Evolutionary conservation across 108 stramenopile genomes (phyloP).

Genomic region (Cylindrotheca fusiformis): DNA sequence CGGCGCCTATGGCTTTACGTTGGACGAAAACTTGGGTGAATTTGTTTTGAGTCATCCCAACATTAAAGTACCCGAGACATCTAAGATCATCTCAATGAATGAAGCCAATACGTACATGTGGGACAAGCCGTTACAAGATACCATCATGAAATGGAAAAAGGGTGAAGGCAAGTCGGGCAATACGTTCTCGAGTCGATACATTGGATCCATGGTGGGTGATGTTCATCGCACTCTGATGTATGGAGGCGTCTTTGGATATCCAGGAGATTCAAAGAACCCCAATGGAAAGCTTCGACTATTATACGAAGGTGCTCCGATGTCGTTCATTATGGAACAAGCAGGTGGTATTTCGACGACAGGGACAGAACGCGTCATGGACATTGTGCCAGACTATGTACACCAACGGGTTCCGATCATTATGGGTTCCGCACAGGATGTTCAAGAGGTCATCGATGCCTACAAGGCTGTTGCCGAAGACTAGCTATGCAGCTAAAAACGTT

Average conservation of each 20-base stretch:
- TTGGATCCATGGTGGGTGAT: slow-evolving; percentile 98
- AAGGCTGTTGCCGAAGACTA: slow-evolving; percentile 2
- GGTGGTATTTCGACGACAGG: slow-evolving; percentile 86
- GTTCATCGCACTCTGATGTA: slow-evolving; percentile 98
- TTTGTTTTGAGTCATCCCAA: slow-evolving; percentile 91
- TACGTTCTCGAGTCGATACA: slow-evolving; percentile 84
- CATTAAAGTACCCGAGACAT: slow-evolving; percentile 80
- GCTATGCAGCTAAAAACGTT: not conserved
- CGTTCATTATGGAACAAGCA: slow-evolving; percentile 95
- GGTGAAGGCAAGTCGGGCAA: slow-evolving; percentile 63
- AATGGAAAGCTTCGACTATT: slow-evolving; percentile 86
- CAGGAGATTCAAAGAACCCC: slow-evolving; percentile 82
- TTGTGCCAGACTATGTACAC: slow-evolving; percentile 71
- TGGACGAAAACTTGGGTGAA: slow-evolving; percentile 95
- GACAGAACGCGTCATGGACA: slow-evolving; percentile 61
- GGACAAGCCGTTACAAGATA: slow-evolving; percentile 74
- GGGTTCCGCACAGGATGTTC: slow-evolving; percentile 75
- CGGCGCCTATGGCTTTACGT: slow-evolving; percentile 90
- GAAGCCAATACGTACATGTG: slow-evolving; percentile 90
- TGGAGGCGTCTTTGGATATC: slow-evolving; percentile 97
- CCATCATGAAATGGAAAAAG: slow-evolving; percentile 67
- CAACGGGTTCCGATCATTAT: slow-evolving; percentile 80
- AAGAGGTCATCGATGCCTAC: slow-evolving; percentile 70
- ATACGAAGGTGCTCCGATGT: slow-evolving; percentile 96
- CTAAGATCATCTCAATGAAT: slow-evolving; percentile 91